phyloP scores from a whole-genome alignment of 1,284 basidiomycete species.

The Golubevia sp. region DNA sequence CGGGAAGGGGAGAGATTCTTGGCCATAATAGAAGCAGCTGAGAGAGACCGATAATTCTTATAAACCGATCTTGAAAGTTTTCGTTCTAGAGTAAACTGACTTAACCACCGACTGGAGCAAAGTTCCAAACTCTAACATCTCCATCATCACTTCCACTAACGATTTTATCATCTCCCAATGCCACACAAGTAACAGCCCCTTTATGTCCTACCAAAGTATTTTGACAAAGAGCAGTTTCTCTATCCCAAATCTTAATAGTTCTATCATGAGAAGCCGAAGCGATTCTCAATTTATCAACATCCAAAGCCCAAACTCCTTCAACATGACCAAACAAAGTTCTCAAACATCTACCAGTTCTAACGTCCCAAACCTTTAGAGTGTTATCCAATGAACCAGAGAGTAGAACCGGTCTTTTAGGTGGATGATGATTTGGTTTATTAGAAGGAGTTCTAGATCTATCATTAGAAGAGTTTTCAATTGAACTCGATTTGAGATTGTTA shows the following conservation, averaged over 20 bases:
- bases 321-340: conserved; percentile 88
- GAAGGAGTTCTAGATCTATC: too few relatives aligned
- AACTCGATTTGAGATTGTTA: too few relatives aligned
- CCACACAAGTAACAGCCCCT: conserved; percentile 88
- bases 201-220: conserved; percentile 92
- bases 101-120: neutral
- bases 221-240: conserved; percentile 83
- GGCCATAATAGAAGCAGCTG: neutral
- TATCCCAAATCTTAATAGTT: conserved; percentile 87
- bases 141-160: conserved; percentile 91
- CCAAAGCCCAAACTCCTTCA: conserved; percentile 95
- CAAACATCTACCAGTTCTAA: conserved; percentile 79
- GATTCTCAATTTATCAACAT: conserved; percentile 86
- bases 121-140: conserved; percentile 64
- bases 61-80: neutral
- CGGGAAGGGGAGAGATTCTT: neutral
- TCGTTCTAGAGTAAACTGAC: neutral
- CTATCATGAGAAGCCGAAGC: conserved; percentile 91
- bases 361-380: conserved; percentile 95
- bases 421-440: too few relatives aligned
- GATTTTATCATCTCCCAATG: conserved; percentile 91
- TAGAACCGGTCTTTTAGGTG: conserved; percentile 68
- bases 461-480: too few relatives aligned
- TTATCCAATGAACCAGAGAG: conserved; percentile 93
- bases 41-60: too few relatives aligned